Evolutionary conservation across 2,329 filamentous ascomycete species (phyloP), one percentile per base, ranked within the genome.

Genomic region (Xylaria sp.): DNA sequence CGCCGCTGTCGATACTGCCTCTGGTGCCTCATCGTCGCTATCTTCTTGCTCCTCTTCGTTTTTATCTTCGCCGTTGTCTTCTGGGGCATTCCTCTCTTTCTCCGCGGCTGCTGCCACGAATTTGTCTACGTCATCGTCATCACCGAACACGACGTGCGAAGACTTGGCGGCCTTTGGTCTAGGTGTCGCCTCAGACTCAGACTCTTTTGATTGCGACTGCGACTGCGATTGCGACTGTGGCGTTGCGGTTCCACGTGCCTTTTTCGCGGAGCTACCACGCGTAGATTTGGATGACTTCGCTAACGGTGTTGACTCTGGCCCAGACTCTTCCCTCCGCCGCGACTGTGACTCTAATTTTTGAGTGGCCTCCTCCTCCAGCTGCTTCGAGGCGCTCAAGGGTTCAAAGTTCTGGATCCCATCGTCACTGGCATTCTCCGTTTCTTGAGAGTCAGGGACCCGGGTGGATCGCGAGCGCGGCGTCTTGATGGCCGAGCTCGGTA

Each of bases 1-100:
- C 57, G 82, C 81, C 13, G 80, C 77, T 1, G 86, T 86, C 0
- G 87, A 89, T n/a, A 89, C 83, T 2, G 85, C 87, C 77, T 89
- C 88, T 9, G 87, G 87, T 0, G 87, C 87, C 57, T 85, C 87
- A 62, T 89, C 86, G 51, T 83, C 84, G 13, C 64, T 67, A 3
- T 83, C 82, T 1, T 81, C 81, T 8, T 81, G 79, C 3, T 82
- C 80, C 1, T 81, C 80, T 2, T 81, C 79, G 3, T 77, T 74
- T 18, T 78, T 66, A 4, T 63, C 39, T 6, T 23, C n/a, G 15
- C 18, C 10, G 20, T 34, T 63, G 32, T 51, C 64, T 48, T 32
- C 34, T 46, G 66, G 59, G 25, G 54, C 63, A 0, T 68, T 48
- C 25, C 59, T 63, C 28, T 73, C 67, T n/a, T 63, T 67, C 9